These are phyloP conservation scores for Claviceps sp. DNA, from an alignment of 2,329 filamentous ascomycete species.

Conservation along the genomic window DNA sequence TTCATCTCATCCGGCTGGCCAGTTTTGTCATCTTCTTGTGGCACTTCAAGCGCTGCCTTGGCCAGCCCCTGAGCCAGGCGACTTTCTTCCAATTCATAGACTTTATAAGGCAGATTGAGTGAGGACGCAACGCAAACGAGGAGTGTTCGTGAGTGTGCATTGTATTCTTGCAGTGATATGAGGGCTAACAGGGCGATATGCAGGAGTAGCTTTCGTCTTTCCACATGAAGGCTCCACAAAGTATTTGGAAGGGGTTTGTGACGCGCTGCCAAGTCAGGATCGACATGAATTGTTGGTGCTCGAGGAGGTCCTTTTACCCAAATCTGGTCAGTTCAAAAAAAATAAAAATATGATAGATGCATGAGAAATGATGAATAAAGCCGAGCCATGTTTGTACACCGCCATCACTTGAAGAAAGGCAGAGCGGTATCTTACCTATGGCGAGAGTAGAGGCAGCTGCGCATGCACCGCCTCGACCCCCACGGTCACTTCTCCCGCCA, in stretches of 20 bases:
- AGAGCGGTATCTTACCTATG: constrained; percentile 19
- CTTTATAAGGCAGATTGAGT: constrained; percentile 49
- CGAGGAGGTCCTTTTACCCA: constrained; percentile 23
- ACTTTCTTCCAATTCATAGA: constrained; percentile 58
- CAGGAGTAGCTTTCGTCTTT: constrained; percentile 53
- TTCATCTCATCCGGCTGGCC: constrained; percentile 46
- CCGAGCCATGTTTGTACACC: not conserved
- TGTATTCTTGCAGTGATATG: constrained; percentile 66
- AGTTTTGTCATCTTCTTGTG: constrained; percentile 16
- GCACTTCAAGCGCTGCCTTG: constrained; percentile 47
- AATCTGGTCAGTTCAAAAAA: not conserved
- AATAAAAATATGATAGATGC: not conserved
- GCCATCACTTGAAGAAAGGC: not conserved
- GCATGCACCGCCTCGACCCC: constrained; percentile 17
- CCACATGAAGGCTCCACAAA: constrained; percentile 43
- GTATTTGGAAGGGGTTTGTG: constrained; percentile 48
- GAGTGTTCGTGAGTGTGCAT: constrained; percentile 57
- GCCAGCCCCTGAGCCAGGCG: constrained; percentile 64
- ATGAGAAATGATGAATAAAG: not conserved
- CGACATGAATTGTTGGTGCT: constrained; percentile 27
- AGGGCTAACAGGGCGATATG: constrained; percentile 60
- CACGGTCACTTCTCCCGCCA: constrained; percentile 16
- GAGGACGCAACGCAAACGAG: constrained; percentile 58
- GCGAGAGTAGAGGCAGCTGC: constrained; percentile 17
- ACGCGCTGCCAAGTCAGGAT: constrained; percentile 32